These are phyloP conservation scores for Fagus crenata DNA, from an alignment of 306 rosid species.

Conservation along the genomic window DNA sequence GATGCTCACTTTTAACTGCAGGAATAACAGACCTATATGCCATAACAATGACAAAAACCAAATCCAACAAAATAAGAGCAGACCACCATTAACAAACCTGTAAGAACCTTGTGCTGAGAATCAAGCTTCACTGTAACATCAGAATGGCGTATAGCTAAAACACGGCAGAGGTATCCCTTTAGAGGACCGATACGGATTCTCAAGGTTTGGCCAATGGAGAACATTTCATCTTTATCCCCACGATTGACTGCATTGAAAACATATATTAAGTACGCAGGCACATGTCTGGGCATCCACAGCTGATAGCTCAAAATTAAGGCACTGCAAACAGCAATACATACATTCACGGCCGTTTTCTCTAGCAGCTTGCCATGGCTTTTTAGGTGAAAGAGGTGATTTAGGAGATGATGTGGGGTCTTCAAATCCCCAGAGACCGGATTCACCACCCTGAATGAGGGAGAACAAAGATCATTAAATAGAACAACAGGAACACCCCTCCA, in stretches of 20 bases:
- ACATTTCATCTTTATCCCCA: constrained; percentile 56
- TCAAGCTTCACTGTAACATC: constrained; percentile 97
- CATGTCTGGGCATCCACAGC: constrained; percentile 20
- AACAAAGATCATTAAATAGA: constrained; percentile 23
- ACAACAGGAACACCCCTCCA: constrained; percentile 10
- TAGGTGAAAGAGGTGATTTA: constrained; percentile 82
- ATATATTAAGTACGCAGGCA: constrained; percentile 26
- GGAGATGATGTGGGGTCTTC: constrained; percentile 81
- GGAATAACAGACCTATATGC: constrained; percentile 18
- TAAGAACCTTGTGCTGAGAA: constrained; percentile 94
- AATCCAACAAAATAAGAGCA: constrained; percentile 6
- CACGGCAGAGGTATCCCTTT: constrained; percentile 97
- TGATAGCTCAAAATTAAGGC: constrained; percentile 20
- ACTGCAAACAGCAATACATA: constrained; percentile 39
- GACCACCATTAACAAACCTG: constrained; percentile 57
- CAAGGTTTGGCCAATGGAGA: constrained; percentile 89
- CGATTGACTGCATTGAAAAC: constrained; percentile 64
- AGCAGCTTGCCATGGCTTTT: constrained; percentile 71
- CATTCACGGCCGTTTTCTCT: constrained; percentile 60
- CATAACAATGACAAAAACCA: not conserved
- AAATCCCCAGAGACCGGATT: constrained; percentile 47
- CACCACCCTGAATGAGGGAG: constrained; percentile 58
- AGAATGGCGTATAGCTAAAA: constrained; percentile 73
- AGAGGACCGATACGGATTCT: constrained; percentile 95
- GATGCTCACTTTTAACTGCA: constrained; percentile 87